Conservation (phyloP, 2,329 filamentous ascomycete genomes). For the Pestalotiopsis fici region DNA sequence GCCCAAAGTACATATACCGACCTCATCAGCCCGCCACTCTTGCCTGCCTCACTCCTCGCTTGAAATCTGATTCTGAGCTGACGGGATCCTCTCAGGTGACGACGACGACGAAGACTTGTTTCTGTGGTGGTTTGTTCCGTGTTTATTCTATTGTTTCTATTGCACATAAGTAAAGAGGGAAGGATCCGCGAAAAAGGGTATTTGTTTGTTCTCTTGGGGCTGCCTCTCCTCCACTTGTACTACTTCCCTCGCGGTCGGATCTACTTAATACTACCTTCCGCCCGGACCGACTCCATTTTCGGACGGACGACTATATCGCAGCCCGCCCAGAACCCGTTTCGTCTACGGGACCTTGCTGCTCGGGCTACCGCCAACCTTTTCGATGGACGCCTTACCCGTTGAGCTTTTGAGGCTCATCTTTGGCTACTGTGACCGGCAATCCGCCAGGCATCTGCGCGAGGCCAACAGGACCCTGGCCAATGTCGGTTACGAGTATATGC, state of each 20-base stretch:
- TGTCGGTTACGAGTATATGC: conserved; percentile 43
- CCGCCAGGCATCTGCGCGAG: conserved; percentile 42
- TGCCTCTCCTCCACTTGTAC: not conserved
- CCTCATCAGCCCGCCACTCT: conserved; percentile 6
- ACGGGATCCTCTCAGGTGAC: not conserved
- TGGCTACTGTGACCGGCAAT: conserved; percentile 36
- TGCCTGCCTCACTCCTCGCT: not conserved
- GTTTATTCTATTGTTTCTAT: not conserved
- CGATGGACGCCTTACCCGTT: conserved; percentile 36
- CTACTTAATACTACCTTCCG: not conserved
- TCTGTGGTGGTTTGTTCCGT: not conserved
- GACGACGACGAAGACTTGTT: not conserved
- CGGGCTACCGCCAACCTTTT: conserved; percentile 6
- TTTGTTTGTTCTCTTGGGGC: not conserved
- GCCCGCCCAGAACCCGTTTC: not conserved
- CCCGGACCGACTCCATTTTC: not conserved
- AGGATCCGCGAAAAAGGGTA: not conserved
- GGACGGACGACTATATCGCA: not conserved
- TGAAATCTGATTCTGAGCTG: not conserved
- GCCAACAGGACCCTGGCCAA: conserved; percentile 37
- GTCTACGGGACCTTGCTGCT: not conserved
- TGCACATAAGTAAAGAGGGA: not conserved
- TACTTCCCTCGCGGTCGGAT: not conserved
- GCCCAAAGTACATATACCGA: conserved; percentile 1
- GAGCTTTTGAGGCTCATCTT: conserved; percentile 46